Evolutionary conservation across 2,329 filamentous ascomycete species (phyloP).

Genomic region (Aureobasidium sp.): DNA sequence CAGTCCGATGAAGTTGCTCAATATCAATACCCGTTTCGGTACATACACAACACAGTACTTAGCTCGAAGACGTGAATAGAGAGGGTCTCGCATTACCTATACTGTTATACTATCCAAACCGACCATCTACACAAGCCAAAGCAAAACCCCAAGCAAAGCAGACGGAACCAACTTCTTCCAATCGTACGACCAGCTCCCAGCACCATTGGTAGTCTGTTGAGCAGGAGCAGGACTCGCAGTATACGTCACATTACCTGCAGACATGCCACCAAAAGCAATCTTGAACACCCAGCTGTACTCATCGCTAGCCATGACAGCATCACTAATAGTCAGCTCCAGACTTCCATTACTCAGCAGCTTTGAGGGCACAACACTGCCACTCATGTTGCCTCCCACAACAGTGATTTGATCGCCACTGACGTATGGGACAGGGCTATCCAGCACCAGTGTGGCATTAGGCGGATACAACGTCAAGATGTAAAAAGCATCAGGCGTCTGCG

Average conservation of each 20-base stretch:
- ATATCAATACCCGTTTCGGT: too few species aligned
- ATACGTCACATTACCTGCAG: neutral
- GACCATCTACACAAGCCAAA: neutral
- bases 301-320: slow-evolving; percentile 31
- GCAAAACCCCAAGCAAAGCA: neutral
- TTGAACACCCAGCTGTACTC: slow-evolving; percentile 40
- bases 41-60: too few species aligned
- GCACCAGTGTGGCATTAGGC: slow-evolving; percentile 35
- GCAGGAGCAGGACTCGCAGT: neutral
- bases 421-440: slow-evolving; percentile 42
- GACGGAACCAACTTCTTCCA: neutral
- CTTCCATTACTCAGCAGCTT: slow-evolving; percentile 24
- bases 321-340: slow-evolving; percentile 29
- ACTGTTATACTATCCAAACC: too few species aligned
- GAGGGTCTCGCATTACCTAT: too few species aligned
- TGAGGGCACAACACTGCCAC: slow-evolving; percentile 25
- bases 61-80: too few species aligned
- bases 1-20: too few species aligned
- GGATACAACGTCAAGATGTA: slow-evolving; percentile 43
- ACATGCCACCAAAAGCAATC: slow-evolving; percentile 26
- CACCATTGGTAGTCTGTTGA: slow-evolving; percentile 1
- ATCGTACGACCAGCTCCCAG: neutral
- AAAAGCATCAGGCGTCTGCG: slow-evolving; percentile 46
- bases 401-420: slow-evolving; percentile 42
- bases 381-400: slow-evolving; percentile 35